A percentile compares a stretch with the other conserved stretches of the same genome.
Evolutionary conservation across 2,329 filamentous ascomycete species (phyloP).

Genomic region (Nannizziopsis arthrosporioides): DNA sequence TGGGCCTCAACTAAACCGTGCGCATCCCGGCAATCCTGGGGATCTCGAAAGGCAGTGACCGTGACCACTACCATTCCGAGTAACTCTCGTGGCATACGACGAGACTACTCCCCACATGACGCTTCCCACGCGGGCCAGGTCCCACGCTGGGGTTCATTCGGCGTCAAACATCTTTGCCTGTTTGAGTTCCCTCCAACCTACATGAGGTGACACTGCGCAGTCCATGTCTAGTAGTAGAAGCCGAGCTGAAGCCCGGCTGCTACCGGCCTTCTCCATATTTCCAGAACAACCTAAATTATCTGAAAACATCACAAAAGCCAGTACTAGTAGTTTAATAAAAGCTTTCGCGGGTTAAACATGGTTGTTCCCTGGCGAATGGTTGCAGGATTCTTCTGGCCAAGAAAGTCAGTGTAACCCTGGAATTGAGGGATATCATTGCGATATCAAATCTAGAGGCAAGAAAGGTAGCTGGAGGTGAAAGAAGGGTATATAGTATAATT

Average conservation of each 20-base stretch:
- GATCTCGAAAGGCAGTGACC: not conserved
- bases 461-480: not conserved
- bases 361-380: conserved; percentile 6
- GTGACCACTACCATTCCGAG: not conserved
- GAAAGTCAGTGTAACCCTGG: conserved; percentile 8
- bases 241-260: too few relatives aligned
- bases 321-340: not conserved
- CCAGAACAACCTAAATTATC: too few relatives aligned
- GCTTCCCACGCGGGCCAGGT: not conserved
- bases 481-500: not conserved
- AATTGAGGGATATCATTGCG: not conserved
- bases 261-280: too few relatives aligned
- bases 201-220: too few relatives aligned
- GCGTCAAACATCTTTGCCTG: too few relatives aligned
- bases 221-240: too few relatives aligned
- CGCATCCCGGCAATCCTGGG: not conserved
- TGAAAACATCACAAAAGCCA: too few relatives aligned
- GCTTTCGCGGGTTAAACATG: conserved; percentile 6
- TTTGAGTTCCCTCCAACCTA: too few relatives aligned
- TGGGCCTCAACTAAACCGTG: not conserved
- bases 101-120: not conserved
- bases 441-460: not conserved
- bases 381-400: conserved; percentile 5
- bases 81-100: not conserved
- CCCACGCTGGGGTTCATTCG: too few relatives aligned